A percentile compares a stretch with the other conserved stretches of the same genome.
Conservation (phyloP, 345 rosid genomes). For the Theobroma cacao region DNA sequence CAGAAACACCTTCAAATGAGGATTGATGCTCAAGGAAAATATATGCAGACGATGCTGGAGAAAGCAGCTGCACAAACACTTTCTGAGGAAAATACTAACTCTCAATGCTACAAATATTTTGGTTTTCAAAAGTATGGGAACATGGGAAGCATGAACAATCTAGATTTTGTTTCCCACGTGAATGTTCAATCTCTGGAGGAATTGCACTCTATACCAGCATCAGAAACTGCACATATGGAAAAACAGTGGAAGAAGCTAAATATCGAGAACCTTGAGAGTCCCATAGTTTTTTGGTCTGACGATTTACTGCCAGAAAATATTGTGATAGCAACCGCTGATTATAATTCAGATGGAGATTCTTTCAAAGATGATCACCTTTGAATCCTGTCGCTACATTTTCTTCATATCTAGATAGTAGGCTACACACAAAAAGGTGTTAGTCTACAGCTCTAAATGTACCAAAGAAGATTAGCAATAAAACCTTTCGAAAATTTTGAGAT, state of each 20-base stretch:
- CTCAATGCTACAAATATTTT: background rate
- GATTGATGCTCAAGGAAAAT: conserved; percentile 43
- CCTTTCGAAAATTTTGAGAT: too few relatives aligned
- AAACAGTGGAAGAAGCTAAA: background rate
- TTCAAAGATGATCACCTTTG: background rate
- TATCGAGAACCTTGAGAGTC: background rate
- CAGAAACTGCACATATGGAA: background rate
- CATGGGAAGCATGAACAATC: background rate
- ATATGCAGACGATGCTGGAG: conserved; percentile 34
- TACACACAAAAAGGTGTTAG: background rate
- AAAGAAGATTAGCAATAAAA: background rate
- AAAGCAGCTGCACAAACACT: conserved; percentile 34
- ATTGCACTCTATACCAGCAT: background rate
- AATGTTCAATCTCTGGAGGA: background rate
- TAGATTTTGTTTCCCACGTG: background rate
- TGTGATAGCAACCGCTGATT: background rate
- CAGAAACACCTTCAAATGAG: conserved; percentile 39
- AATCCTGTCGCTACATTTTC: background rate
- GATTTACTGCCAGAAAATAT: background rate
- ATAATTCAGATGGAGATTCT: background rate
- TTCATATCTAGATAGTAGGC: background rate
- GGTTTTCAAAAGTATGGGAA: background rate
- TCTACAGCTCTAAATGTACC: background rate
- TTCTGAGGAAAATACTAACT: background rate
- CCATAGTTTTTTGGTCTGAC: background rate